A percentile compares a stretch with the other conserved stretches of the same genome.
These are phyloP conservation scores for Verticillium zaregamsianum DNA, from an alignment of 2,329 filamentous ascomycete species.

Conservation along the genomic window DNA sequence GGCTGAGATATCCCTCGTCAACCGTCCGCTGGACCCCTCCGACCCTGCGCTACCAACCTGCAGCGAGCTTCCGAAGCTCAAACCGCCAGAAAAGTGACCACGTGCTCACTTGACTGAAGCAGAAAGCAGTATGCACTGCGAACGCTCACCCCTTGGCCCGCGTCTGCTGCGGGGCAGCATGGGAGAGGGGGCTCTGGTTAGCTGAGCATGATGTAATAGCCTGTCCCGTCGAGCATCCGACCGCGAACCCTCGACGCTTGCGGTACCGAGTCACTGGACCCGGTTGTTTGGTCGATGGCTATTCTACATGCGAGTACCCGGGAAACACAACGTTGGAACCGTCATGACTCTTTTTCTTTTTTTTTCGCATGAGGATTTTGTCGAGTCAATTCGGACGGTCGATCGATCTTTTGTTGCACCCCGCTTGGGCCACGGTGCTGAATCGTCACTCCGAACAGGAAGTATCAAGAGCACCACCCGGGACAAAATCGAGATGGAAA, in stretches of 20 bases:
- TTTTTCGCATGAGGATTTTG: too few relatives aligned
- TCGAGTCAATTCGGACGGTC: too few relatives aligned
- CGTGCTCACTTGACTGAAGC: not conserved
- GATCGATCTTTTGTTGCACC: too few relatives aligned
- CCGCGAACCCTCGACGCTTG: not conserved
- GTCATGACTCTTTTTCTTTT: too few relatives aligned
- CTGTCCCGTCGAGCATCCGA: not conserved
- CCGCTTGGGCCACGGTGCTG: not conserved
- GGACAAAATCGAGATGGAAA: not conserved
- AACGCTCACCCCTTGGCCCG: not conserved
- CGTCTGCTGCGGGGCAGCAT: not conserved
- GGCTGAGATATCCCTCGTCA: constrained; percentile 12
- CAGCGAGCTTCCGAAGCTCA: not conserved
- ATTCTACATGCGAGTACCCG: not conserved
- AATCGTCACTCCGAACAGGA: too few relatives aligned
- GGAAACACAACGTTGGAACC: not conserved
- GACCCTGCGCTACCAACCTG: not conserved
- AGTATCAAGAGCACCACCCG: too few relatives aligned
- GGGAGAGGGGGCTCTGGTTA: not conserved
- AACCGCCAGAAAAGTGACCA: not conserved
- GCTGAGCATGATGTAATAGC: not conserved
- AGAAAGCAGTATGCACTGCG: not conserved
- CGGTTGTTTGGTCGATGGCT: not conserved
- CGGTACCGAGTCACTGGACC: not conserved
- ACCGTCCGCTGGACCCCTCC: not conserved